These are phyloP conservation scores for Paraleonurus japonicus DNA, from an alignment of 257 asterid species.

Conservation along the genomic window DNA sequence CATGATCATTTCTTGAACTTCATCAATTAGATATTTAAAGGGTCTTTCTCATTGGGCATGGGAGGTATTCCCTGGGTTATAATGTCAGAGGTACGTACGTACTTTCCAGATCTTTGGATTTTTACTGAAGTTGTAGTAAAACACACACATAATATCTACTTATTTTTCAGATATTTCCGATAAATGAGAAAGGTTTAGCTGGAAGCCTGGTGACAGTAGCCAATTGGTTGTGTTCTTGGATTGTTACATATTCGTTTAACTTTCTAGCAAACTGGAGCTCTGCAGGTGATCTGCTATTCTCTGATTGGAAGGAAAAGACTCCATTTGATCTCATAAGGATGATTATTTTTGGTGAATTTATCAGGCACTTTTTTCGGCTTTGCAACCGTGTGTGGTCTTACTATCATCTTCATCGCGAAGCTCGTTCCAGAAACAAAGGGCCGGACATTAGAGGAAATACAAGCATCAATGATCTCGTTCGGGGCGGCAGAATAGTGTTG, in stretches of 20 bases:
- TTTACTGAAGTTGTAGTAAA: not conserved
- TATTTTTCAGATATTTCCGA: conserved; percentile 68
- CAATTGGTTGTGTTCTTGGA: conserved; percentile 86
- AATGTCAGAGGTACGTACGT: conserved; percentile 75
- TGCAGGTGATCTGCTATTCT: conserved; percentile 44
- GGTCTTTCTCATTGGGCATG: conserved; percentile 77
- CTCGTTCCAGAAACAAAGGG: conserved; percentile 91
- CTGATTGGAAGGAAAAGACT: not conserved
- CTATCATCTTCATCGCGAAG: conserved; percentile 50
- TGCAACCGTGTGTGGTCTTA: conserved; percentile 55
- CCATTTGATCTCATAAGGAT: not conserved
- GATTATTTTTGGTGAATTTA: not conserved
- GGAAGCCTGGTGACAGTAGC: conserved; percentile 85
- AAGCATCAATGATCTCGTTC: conserved; percentile 56
- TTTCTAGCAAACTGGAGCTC: conserved; percentile 71
- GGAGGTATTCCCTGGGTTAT: conserved; percentile 96
- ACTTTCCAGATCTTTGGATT: not conserved
- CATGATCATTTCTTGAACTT: not conserved
- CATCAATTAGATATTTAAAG: conserved; percentile 55
- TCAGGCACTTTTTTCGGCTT: conserved; percentile 78
- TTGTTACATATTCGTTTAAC: conserved; percentile 72
- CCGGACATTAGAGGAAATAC: conserved; percentile 76
- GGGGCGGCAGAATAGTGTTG: conserved; percentile 13
- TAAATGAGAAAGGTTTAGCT: conserved; percentile 80
- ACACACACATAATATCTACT: not conserved